These are phyloP conservation scores for Pythium pectinolyticum DNA, from an alignment of 352 stramenopile genomes.

Conservation along the genomic window DNA sequence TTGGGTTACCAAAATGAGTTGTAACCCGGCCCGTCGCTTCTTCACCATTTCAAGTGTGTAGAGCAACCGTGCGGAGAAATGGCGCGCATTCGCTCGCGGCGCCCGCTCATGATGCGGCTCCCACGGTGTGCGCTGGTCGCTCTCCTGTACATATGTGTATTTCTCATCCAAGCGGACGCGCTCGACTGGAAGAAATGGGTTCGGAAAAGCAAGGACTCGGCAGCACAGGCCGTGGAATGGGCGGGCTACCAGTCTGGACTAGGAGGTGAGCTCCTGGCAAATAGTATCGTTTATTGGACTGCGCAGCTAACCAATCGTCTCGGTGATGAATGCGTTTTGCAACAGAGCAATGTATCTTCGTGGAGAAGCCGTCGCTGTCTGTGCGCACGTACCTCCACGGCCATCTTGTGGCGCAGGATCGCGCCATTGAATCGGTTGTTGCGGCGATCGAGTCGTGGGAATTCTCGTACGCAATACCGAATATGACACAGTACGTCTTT, in stretches of 20 bases:
- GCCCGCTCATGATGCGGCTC: neutral
- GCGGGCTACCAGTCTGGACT: conserved; percentile 17
- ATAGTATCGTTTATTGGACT: no score
- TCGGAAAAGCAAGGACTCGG: conserved; percentile 17
- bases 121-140: neutral
- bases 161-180: neutral
- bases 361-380: conserved; percentile 61
- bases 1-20: neutral
- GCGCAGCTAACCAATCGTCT: no score
- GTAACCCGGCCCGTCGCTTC: neutral
- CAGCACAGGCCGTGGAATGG: conserved; percentile 13
- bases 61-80: neutral
- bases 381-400: conserved; percentile 53
- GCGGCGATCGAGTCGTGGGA: conserved; percentile 79
- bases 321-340: no score
- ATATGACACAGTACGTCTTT: no score
- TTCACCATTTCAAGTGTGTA: conserved; percentile 2
- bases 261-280: no score
- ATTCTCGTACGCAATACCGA: conserved; percentile 56
- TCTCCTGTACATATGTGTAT: neutral
- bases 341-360: conserved; percentile 71
- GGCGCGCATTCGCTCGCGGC: conserved; percentile 1
- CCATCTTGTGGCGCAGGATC: conserved; percentile 66
- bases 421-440: conserved; percentile 62
- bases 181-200: conserved; percentile 18